Evolutionary conservation across 2,329 filamentous ascomycete species (phyloP).

Genomic region (Ceratocystis smalleyi): DNA sequence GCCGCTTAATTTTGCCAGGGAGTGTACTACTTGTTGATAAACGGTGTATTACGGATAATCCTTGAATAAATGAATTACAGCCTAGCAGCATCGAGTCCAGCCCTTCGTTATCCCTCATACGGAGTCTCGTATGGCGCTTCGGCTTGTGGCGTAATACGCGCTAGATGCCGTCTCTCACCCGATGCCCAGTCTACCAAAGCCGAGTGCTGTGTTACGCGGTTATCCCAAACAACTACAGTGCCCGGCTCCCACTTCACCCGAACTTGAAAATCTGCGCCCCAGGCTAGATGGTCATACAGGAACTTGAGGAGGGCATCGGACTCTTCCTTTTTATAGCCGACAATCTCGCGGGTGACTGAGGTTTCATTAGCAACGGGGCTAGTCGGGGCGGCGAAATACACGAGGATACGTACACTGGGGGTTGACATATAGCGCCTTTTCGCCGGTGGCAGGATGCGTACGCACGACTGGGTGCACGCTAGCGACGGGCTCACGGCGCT

Average conservation of each 20-base stretch:
- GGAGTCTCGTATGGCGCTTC: slow-evolving; percentile 39
- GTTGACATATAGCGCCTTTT: slow-evolving; percentile 74
- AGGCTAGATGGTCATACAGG: slow-evolving; percentile 40
- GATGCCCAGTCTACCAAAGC: slow-evolving; percentile 70
- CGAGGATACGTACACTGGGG: slow-evolving; percentile 49
- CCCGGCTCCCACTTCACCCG: slow-evolving; percentile 62
- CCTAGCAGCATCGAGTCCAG: background rate
- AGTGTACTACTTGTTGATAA: background rate
- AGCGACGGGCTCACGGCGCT: slow-evolving; percentile 58
- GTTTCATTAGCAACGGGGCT: background rate
- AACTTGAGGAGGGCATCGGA: slow-evolving; percentile 61
- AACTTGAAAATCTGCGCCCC: slow-evolving; percentile 37
- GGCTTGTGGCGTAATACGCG: slow-evolving; percentile 68
- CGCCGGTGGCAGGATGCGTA: slow-evolving; percentile 67
- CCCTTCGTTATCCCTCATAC: slow-evolving; percentile 15
- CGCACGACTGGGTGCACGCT: slow-evolving; percentile 63
- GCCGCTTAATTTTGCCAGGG: background rate
- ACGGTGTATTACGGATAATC: background rate
- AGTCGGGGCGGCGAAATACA: background rate
- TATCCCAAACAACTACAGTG: slow-evolving; percentile 82
- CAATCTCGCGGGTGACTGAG: slow-evolving; percentile 60
- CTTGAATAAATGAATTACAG: background rate
- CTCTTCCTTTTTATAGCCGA: slow-evolving; percentile 76
- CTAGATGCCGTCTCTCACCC: slow-evolving; percentile 63
- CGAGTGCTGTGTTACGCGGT: slow-evolving; percentile 63